phyloP scores from a whole-genome alignment of 2,329 filamentous ascomycete genomes.

The Diplodia seriata region DNA sequence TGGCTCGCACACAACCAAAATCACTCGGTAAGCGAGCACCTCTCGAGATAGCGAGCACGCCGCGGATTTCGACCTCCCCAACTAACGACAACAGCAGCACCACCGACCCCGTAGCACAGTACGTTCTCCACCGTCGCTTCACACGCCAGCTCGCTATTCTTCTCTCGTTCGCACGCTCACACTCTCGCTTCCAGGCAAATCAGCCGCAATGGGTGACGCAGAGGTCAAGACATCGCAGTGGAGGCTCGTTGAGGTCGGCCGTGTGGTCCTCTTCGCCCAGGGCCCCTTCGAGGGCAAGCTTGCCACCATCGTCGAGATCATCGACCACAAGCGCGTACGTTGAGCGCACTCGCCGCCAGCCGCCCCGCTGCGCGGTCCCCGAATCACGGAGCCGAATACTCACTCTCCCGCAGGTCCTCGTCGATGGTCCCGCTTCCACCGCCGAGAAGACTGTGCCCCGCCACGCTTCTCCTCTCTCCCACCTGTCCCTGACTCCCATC shows the following conservation, averaged over 20 bases:
- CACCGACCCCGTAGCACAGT: constrained; percentile 48
- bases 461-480: constrained; percentile 81
- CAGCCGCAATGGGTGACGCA: constrained; percentile 56
- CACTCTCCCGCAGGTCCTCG: constrained; percentile 74
- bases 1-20: constrained; percentile 31
- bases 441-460: constrained; percentile 81
- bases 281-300: constrained; percentile 84
- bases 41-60: constrained; percentile 26
- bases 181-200: constrained; percentile 43
- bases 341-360: constrained; percentile 33
- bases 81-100: constrained; percentile 35
- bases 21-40: constrained; percentile 30
- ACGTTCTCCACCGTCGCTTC: constrained; percentile 39
- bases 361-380: constrained; percentile 2
- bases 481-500: constrained; percentile 88
- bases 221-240: constrained; percentile 59
- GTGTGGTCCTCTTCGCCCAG: constrained; percentile 88
- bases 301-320: constrained; percentile 96
- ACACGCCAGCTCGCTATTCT: neutral
- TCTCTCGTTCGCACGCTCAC: constrained; percentile 36
- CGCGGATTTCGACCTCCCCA: constrained; percentile 33
- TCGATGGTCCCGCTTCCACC: constrained; percentile 90
- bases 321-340: constrained; percentile 99
- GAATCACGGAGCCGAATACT: constrained; percentile 34
- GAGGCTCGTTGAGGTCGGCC: constrained; percentile 98